These are phyloP conservation scores for Microdochium nivale DNA, from an alignment of 2,329 filamentous ascomycete genomes.

Conservation along the genomic window DNA sequence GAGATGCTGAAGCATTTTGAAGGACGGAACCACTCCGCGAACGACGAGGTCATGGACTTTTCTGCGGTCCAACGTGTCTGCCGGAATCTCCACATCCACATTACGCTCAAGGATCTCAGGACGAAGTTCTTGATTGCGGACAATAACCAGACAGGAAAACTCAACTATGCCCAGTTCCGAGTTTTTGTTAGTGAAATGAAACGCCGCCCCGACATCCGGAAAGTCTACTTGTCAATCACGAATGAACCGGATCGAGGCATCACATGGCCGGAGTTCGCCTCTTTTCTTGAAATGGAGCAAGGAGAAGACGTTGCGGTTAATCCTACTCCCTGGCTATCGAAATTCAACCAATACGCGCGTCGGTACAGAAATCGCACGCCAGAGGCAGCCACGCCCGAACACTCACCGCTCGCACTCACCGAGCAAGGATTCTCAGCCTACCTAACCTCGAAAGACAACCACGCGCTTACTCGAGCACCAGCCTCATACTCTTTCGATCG, in stretches of 20 bases:
- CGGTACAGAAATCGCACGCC: background rate
- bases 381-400: constrained; percentile 29
- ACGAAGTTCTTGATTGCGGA: constrained; percentile 69
- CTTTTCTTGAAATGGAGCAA: constrained; percentile 67
- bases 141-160: constrained; percentile 48
- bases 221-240: constrained; percentile 59
- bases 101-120: constrained; percentile 64
- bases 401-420: constrained; percentile 54
- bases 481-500: constrained; percentile 60
- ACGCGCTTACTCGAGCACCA: constrained; percentile 53
- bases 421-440: constrained; percentile 72
- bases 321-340: constrained; percentile 55
- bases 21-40: constrained; percentile 37
- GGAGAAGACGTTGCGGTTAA: constrained; percentile 66
- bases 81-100: constrained; percentile 86
- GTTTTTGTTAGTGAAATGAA: constrained; percentile 78
- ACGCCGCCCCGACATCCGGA: constrained; percentile 70
- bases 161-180: constrained; percentile 76
- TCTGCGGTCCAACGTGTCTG: constrained; percentile 75
- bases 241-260: constrained; percentile 55
- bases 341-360: constrained; percentile 64
- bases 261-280: constrained; percentile 63
- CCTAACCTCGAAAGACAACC: constrained; percentile 66
- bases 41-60: constrained; percentile 67
- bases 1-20: constrained; percentile 67